Percentiles rank a stretch among this genome's conserved stretches.
These are phyloP conservation scores for Fusarium dimerum DNA, from an alignment of 2,329 filamentous ascomycete species.

Conservation along the genomic window DNA sequence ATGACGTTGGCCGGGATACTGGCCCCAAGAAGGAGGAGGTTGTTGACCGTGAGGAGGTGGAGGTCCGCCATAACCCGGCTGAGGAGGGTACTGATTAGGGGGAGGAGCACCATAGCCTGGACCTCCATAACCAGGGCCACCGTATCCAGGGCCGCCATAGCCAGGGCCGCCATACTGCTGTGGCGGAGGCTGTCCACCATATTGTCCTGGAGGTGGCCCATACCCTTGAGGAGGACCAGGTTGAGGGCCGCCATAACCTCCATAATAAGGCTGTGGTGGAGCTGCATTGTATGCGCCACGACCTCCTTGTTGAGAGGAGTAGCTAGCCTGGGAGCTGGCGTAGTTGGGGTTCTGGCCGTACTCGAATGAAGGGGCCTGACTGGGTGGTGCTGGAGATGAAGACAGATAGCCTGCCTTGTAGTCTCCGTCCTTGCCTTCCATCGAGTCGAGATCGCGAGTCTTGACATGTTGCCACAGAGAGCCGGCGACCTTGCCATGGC, in stretches of 20 bases:
- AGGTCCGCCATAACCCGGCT: conserved; percentile 18
- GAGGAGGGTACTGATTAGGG: conserved; percentile 16
- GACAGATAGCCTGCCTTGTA: conserved; percentile 40
- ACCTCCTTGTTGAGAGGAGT: conserved; percentile 25
- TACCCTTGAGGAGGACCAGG: conserved; percentile 31
- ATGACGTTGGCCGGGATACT: conserved; percentile 41
- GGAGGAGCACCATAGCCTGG: conserved; percentile 22
- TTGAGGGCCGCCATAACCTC: conserved; percentile 35
- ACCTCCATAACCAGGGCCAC: conserved; percentile 30
- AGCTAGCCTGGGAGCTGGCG: conserved; percentile 21
- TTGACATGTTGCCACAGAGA: conserved; percentile 64
- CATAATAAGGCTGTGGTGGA: conserved; percentile 36
- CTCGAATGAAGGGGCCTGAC: conserved; percentile 38
- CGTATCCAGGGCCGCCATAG: conserved; percentile 33
- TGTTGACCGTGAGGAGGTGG: conserved; percentile 24
- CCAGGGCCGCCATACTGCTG: conserved; percentile 31
- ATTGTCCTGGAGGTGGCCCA: conserved; percentile 30
- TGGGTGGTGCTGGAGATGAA: conserved; percentile 39
- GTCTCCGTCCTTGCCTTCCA: conserved; percentile 50
- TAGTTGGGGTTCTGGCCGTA: conserved; percentile 41
- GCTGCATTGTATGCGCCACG: conserved; percentile 25
- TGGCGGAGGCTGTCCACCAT: conserved; percentile 26
- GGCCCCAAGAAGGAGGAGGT: conserved; percentile 34
- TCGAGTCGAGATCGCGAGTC: conserved; percentile 57
- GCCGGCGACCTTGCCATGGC: conserved; percentile 59